A percentile compares a stretch with the other conserved stretches of the same genome.
Conservation (phyloP, 208 protist genomes). For the Leishmania lainsoni region DNA sequence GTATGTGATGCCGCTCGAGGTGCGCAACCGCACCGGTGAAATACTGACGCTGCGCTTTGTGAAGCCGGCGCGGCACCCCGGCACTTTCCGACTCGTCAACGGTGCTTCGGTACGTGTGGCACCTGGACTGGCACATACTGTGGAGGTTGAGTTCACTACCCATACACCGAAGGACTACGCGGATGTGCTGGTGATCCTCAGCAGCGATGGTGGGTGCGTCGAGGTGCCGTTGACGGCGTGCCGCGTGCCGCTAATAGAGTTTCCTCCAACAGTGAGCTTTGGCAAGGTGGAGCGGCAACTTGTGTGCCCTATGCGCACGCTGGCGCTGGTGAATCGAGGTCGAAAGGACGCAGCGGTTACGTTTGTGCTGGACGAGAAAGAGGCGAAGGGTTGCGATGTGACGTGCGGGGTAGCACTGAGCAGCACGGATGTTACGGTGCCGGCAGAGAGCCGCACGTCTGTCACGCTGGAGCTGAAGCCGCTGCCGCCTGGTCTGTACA, state of each 20-base stretch:
- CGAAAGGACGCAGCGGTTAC: slow-evolving; percentile 57
- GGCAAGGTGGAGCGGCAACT: slow-evolving; percentile 74
- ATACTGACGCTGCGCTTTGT: slow-evolving; percentile 82
- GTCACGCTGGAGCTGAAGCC: slow-evolving; percentile 66
- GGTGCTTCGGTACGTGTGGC: slow-evolving; percentile 67
- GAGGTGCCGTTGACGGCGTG: slow-evolving; percentile 71
- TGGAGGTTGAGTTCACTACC: slow-evolving; percentile 88
- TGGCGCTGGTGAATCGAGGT: slow-evolving; percentile 76
- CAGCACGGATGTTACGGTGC: slow-evolving; percentile 22
- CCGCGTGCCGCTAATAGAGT: slow-evolving; percentile 69
- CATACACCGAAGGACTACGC: slow-evolving; percentile 69
- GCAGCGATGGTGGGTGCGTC: slow-evolving; percentile 56
- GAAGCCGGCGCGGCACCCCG: slow-evolving; percentile 47
- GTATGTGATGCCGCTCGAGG: slow-evolving; percentile 85
- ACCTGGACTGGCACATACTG: slow-evolving; percentile 65
- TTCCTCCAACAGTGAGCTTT: slow-evolving; percentile 58
- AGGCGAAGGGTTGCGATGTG: not conserved
- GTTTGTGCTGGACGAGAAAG: slow-evolving; percentile 17
- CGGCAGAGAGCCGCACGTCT: slow-evolving; percentile 42
- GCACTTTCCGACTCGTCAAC: slow-evolving; percentile 73
- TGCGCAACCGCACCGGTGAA: slow-evolving; percentile 65
- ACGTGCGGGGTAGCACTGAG: slow-evolving; percentile 25
- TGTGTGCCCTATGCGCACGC: slow-evolving; percentile 32
- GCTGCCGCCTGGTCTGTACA: slow-evolving; percentile 45
- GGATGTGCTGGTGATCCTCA: slow-evolving; percentile 78